phyloP scores from a whole-genome alignment of 176 grass and related monocot species.

The Lolium multiflorum region DNA sequence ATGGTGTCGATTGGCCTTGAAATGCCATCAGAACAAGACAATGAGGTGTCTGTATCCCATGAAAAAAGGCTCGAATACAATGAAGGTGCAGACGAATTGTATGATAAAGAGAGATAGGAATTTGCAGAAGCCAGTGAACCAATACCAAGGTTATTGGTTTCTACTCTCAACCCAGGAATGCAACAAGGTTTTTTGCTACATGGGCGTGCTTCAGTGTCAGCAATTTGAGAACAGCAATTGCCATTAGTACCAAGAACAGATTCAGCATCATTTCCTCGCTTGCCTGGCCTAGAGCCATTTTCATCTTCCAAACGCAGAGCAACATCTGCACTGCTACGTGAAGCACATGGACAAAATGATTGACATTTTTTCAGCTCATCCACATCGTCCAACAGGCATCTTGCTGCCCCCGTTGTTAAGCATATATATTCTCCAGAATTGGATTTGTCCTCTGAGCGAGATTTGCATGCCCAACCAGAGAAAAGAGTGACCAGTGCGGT shows the following conservation, averaged over 20 bases:
- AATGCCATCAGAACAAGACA: slow-evolving; percentile 59
- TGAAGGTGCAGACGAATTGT: slow-evolving; percentile 72
- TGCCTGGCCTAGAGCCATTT: slow-evolving; percentile 57
- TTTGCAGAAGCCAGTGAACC: slow-evolving; percentile 59
- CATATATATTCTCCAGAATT: slow-evolving; percentile 82
- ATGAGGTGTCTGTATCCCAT: slow-evolving; percentile 70
- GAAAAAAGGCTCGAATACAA: slow-evolving; percentile 92
- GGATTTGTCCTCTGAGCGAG: slow-evolving; percentile 57
- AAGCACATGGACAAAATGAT: slow-evolving; percentile 71
- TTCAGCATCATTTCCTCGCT: slow-evolving; percentile 61
- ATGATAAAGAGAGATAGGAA: slow-evolving; percentile 56
- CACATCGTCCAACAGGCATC: slow-evolving; percentile 49
- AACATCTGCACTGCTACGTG: slow-evolving; percentile 40
- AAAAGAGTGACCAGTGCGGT: slow-evolving; percentile 84
- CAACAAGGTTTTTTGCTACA: slow-evolving; percentile 74
- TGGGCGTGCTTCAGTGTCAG: slow-evolving; percentile 46
- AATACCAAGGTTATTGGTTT: slow-evolving; percentile 58
- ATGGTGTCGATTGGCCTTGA: slow-evolving; percentile 94
- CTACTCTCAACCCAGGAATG: slow-evolving; percentile 88
- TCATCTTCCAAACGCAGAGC: slow-evolving; percentile 40
- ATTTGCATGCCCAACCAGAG: slow-evolving; percentile 97
- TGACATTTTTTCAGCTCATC: slow-evolving; percentile 62
- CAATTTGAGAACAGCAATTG: slow-evolving; percentile 45
- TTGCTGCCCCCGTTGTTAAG: slow-evolving; percentile 53
- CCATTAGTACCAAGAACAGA: slow-evolving; percentile 50